Evolutionary conservation across 2,329 filamentous ascomycete genomes (phyloP).

Genomic region (Colletotrichum sidae): DNA sequence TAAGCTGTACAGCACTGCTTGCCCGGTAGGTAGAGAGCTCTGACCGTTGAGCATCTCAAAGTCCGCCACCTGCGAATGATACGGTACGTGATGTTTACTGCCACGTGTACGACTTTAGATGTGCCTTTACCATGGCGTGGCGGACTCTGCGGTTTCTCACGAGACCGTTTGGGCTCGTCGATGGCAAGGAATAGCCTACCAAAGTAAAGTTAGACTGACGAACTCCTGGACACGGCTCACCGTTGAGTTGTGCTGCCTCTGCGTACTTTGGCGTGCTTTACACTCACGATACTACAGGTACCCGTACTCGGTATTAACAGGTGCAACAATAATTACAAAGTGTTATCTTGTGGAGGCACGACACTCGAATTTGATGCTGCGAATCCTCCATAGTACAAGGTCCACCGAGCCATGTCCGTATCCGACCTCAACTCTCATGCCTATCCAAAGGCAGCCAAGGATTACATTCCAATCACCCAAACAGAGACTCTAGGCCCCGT

Average conservation of each 20-base stretch:
- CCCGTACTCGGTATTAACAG: background rate
- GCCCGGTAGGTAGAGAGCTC: too few relatives aligned
- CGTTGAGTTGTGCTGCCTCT: constrained; percentile 4
- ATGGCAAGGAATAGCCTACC: constrained; percentile 15
- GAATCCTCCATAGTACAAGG: too few relatives aligned
- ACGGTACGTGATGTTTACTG: background rate
- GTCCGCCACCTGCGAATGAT: too few relatives aligned
- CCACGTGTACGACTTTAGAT: constrained; percentile 19
- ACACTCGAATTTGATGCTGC: too few relatives aligned
- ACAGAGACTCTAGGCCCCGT: background rate
- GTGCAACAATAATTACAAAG: background rate
- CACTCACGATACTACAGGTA: background rate
- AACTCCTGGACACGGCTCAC: constrained; percentile 27
- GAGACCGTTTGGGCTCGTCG: background rate
- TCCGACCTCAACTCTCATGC: background rate
- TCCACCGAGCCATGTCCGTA: background rate
- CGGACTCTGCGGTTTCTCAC: background rate
- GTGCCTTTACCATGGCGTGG: too few relatives aligned
- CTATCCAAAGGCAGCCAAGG: too few relatives aligned
- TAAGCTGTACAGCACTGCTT: too few relatives aligned
- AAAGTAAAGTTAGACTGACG: background rate
- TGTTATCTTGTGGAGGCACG: too few relatives aligned
- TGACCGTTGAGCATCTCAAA: too few relatives aligned
- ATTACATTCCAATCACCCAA: too few relatives aligned
- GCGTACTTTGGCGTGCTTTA: background rate